Conservation (phyloP, 257 asterid genomes). For the Scutellaria barbata region DNA sequence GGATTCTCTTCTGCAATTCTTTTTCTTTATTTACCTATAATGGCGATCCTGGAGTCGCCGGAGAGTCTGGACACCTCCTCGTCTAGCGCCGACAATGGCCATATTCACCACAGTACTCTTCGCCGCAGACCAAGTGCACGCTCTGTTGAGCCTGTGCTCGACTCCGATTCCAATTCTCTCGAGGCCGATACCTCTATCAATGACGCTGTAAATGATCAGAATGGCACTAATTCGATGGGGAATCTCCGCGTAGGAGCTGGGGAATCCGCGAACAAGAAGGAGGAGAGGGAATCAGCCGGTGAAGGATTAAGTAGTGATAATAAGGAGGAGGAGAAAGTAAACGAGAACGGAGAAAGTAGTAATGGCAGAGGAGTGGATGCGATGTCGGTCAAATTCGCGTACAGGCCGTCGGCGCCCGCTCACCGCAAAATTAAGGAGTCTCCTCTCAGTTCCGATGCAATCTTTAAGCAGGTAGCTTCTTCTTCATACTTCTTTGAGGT, state of each 20-base stretch:
- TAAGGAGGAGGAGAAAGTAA: slow-evolving; percentile 43
- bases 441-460: slow-evolving; percentile 95
- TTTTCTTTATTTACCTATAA: slow-evolving; percentile 13
- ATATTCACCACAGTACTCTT: slow-evolving; percentile 36
- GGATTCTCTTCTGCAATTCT: slow-evolving; percentile 18
- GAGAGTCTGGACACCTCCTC: slow-evolving; percentile 45
- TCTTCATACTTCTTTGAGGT: background rate
- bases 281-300: slow-evolving; percentile 36
- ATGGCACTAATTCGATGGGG: slow-evolving; percentile 40
- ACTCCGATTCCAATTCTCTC: slow-evolving; percentile 44
- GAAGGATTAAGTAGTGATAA: slow-evolving; percentile 38
- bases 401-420: slow-evolving; percentile 88
- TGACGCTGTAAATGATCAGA: slow-evolving; percentile 33
- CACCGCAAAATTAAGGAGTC: slow-evolving; percentile 86
- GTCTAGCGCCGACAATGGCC: slow-evolving; percentile 36
- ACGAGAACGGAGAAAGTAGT: slow-evolving; percentile 46
- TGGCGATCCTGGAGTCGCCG: slow-evolving; percentile 68
- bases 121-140: slow-evolving; percentile 52
- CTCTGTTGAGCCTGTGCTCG: slow-evolving; percentile 33
- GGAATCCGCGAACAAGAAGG: slow-evolving; percentile 37
- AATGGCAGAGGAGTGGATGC: slow-evolving; percentile 33
- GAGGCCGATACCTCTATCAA: slow-evolving; percentile 39
- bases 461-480: slow-evolving; percentile 74
- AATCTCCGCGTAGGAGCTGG: slow-evolving; percentile 31
- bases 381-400: slow-evolving; percentile 49